These are phyloP conservation scores for Talaromyces stipitatus DNA, from an alignment of 495 filamentous ascomycete species.

Conservation along the genomic window DNA sequence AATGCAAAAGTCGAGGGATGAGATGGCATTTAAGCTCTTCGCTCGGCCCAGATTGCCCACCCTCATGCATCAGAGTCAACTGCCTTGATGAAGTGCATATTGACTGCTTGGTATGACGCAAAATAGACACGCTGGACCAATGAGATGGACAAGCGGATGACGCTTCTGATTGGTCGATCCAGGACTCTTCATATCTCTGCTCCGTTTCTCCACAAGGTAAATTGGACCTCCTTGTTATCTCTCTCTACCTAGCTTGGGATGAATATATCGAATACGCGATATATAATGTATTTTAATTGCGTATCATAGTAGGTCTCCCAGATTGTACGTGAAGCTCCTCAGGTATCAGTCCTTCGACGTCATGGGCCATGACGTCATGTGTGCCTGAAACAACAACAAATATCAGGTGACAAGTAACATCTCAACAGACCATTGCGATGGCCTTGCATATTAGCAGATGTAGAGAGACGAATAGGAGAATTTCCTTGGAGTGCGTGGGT, in stretches of 20 bases:
- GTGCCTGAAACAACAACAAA: not conserved
- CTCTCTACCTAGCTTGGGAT: not conserved
- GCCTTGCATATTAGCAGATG: not conserved
- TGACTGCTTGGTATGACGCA: not conserved
- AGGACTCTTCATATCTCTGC: too few species aligned
- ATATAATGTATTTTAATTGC: too few species aligned
- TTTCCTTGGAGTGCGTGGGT: not conserved
- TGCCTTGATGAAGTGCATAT: not conserved
- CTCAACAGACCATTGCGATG: not conserved
- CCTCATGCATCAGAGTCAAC: not conserved
- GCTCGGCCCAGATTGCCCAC: not conserved
- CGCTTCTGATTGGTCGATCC: not conserved
- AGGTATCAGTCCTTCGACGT: not conserved
- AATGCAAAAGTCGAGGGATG: not conserved
- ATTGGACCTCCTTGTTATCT: not conserved
- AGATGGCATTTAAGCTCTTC: not conserved
- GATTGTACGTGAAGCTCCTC: not conserved
- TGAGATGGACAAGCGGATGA: not conserved
- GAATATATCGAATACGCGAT: too few species aligned
- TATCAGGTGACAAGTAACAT: not conserved
- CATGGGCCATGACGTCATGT: not conserved
- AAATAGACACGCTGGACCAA: not conserved
- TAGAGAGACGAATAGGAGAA: not conserved
- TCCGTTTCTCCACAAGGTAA: not conserved
- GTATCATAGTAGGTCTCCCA: too few species aligned